phyloP scores from a whole-genome alignment of 1,284 basidiomycete species.

The Cryptococcus floricola region DNA sequence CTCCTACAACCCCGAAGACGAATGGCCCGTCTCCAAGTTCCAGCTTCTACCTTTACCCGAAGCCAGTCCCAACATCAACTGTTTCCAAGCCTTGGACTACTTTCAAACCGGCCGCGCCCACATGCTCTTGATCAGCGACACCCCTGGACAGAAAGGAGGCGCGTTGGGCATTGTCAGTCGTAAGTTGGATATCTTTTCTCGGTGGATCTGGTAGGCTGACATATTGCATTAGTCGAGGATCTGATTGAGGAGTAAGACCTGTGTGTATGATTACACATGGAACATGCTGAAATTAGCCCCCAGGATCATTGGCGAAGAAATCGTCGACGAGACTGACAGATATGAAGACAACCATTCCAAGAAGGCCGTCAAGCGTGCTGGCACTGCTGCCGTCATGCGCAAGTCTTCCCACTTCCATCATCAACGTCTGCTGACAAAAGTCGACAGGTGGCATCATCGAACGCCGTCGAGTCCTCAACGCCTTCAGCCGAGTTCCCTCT shows the following conservation, averaged over 20 bases:
- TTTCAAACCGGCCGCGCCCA: constrained; percentile 96
- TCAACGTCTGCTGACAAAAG: not conserved
- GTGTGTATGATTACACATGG: not conserved
- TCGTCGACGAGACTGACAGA: constrained; percentile 79
- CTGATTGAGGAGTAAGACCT: constrained; percentile 48
- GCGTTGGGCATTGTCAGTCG: constrained; percentile 71
- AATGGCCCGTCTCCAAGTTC: constrained; percentile 69
- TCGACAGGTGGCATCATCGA: constrained; percentile 49
- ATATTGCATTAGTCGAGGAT: constrained; percentile 43
- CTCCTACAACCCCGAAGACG: constrained; percentile 80
- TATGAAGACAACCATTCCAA: constrained; percentile 82
- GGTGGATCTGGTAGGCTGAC: not conserved
- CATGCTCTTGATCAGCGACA: constrained; percentile 77
- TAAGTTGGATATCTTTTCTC: constrained; percentile 17
- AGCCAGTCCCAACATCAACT: constrained; percentile 79
- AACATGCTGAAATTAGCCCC: constrained; percentile 2
- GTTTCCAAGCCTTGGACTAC: constrained; percentile 56
- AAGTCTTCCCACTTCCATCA: constrained; percentile 8
- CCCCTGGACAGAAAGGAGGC: constrained; percentile 74
- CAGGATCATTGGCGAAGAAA: constrained; percentile 52
- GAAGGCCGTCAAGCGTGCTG: constrained; percentile 63
- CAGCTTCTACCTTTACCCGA: constrained; percentile 82
- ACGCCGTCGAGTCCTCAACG: constrained; percentile 44
- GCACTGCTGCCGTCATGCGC: constrained; percentile 73
- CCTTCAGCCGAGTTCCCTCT: constrained; percentile 39